Conservation (phyloP, 2,329 filamentous ascomycete genomes). For the Neofusicoccum sp. region DNA sequence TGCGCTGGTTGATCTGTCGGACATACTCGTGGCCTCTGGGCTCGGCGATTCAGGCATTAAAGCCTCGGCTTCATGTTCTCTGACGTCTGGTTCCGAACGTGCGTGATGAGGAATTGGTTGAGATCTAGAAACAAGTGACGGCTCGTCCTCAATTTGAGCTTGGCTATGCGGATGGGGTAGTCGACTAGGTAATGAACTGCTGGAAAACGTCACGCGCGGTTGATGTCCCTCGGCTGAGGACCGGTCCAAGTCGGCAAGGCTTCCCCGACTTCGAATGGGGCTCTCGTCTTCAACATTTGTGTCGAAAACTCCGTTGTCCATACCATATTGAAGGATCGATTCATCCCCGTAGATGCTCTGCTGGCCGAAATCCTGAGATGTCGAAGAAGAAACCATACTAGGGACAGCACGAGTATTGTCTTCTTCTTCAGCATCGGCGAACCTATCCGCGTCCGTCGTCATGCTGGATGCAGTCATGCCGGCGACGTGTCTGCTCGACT, state of each 20-base stretch:
- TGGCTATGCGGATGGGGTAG: not conserved
- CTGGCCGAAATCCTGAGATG: constrained; percentile 1
- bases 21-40: not conserved
- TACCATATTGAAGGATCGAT: constrained; percentile 36
- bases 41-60: not conserved
- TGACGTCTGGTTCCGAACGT: not conserved
- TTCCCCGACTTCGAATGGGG: not conserved
- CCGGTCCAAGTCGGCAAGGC: not conserved
- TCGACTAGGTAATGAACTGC: not conserved
- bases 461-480: constrained; percentile 31
- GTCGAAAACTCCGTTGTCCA: constrained; percentile 36
- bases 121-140: not conserved
- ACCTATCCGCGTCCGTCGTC: constrained; percentile 44
- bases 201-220: not conserved
- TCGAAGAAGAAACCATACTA: not conserved
- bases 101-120: constrained; percentile 1
- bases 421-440: constrained; percentile 46
- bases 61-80: not conserved
- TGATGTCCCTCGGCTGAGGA: not conserved
- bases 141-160: not conserved
- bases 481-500: not conserved
- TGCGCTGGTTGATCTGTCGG: constrained; percentile 13
- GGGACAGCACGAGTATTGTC: constrained; percentile 22
- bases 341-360: constrained; percentile 36
- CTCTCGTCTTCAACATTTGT: constrained; percentile 20